Evolutionary conservation across 257 asterid species (phyloP), one percentile per base, ranked within the genome.

Genomic region (Nicotiana knightiana): DNA sequence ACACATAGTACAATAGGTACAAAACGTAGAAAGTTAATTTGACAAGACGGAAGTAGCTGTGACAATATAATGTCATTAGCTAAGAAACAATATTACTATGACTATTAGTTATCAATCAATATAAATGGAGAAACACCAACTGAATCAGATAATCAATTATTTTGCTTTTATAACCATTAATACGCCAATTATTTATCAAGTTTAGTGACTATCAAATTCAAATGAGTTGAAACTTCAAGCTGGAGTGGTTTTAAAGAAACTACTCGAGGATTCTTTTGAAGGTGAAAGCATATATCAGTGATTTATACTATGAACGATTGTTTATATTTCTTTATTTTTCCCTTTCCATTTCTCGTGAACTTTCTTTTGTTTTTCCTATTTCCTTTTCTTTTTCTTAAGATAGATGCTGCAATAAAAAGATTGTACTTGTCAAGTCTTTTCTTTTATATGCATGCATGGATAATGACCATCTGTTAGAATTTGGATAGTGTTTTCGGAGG

Each of bases 181-280:
- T 26, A 51, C 79, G 15, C 26, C 79, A 73, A 73, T 73, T 48
- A 73, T 73, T 73, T 48, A 54, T 26, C 79, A 64, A 64, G 70
- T 18, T 64, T 28, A 64, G 70, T 28, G 43, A 30, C 9, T 12
- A 64, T 64, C 70, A 64, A 28, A 24, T 63, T 64, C 70, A 64
- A 30, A 26, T 63, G 37, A 12, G 21, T 64, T 61, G 33, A 24
- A 61, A 61, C 67, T 24, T 61, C 67, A 61, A 24, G 16, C 33
- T 61, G 16, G 39, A 28, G 70, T 64, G 39, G 70, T 64, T 28
- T 63, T 63, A 26, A 28, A 63, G 39, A 63, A 64, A 28, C 68
- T 28, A 12, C 43, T 30, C 6, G 4, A 6, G 3, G 48, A 15
- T 30, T 32, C 48, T 32, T 65, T 73, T 48, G 21, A 3, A 73